phyloP scores from a whole-genome alignment of 75 land plant genomes.

The Ceratopteris richardii region DNA sequence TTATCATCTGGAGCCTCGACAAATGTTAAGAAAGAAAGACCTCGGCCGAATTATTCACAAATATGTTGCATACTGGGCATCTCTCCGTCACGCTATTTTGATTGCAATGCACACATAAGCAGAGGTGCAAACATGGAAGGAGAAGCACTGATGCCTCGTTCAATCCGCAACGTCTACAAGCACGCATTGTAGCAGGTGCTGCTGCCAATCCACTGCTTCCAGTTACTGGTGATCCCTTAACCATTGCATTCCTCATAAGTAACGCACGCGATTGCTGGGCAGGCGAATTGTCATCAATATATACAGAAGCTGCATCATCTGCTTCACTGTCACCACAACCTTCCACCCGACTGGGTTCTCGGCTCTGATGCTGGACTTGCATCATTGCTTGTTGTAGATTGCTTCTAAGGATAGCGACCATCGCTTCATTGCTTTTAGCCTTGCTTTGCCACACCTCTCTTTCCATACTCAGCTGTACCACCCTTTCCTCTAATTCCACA shows the following conservation, averaged over 20 bases:
- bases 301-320: conserved; percentile 63
- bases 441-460: conserved; percentile 51
- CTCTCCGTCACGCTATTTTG: neutral
- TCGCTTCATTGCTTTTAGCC: conserved; percentile 56
- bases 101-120: conserved; percentile 69
- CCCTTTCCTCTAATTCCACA: conserved; percentile 41
- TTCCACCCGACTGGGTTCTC: conserved; percentile 23
- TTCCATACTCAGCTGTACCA: conserved; percentile 44
- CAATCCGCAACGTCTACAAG: conserved; percentile 47
- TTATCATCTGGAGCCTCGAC: too few relatives aligned
- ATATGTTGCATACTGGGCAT: too few relatives aligned
- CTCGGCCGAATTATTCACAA: too few relatives aligned
- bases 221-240: too few relatives aligned
- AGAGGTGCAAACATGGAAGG: conserved; percentile 80
- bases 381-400: conserved; percentile 62
- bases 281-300: conserved; percentile 10
- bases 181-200: conserved; percentile 1
- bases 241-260: neutral
- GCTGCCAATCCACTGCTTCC: too few relatives aligned
- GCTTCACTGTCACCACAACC: conserved; percentile 70
- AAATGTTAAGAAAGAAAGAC: too few relatives aligned
- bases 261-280: neutral
- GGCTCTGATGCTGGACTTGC: conserved; percentile 42
- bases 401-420: conserved; percentile 38
- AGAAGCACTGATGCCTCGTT: conserved; percentile 59